Percentiles rank a stretch among this genome's conserved stretches.
Conservation (phyloP, 805 yeast species). For the Yueomyces sp. region DNA sequence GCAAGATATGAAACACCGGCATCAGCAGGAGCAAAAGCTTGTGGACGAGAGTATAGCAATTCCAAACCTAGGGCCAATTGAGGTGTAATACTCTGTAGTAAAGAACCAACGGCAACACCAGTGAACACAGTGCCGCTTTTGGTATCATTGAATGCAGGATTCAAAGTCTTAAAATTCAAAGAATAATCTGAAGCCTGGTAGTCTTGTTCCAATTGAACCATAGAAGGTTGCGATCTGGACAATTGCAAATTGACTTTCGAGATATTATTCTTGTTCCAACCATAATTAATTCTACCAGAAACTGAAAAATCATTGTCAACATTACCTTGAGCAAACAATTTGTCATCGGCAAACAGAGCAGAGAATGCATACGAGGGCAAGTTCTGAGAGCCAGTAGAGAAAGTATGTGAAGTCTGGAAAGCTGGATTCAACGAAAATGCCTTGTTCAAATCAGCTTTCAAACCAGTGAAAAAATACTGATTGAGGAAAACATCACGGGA, state of each 20-base stretch:
- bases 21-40: constrained; percentile 72
- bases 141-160: constrained; percentile 56
- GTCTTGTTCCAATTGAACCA: constrained; percentile 95
- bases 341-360: constrained; percentile 79
- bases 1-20: constrained; percentile 82
- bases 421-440: constrained; percentile 84
- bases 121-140: constrained; percentile 45
- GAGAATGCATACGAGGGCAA: constrained; percentile 86
- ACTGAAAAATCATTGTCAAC: constrained; percentile 76
- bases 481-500: constrained; percentile 82
- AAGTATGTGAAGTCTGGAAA: constrained; percentile 92
- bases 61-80: constrained; percentile 82
- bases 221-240: constrained; percentile 78
- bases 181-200: constrained; percentile 82
- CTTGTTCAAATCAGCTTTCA: constrained; percentile 92
- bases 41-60: constrained; percentile 65
- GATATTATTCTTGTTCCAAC: constrained; percentile 69
- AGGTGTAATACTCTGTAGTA: constrained; percentile 79
- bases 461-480: constrained; percentile 86
- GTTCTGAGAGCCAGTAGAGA: constrained; percentile 72
- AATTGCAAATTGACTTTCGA: constrained; percentile 82
- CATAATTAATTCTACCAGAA: constrained; percentile 81
- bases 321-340: constrained; percentile 79
- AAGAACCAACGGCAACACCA: constrained; percentile 87
- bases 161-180: constrained; percentile 77